Conservation (phyloP, 2,329 filamentous ascomycete genomes). For the Aspergillus sclerotialis region DNA sequence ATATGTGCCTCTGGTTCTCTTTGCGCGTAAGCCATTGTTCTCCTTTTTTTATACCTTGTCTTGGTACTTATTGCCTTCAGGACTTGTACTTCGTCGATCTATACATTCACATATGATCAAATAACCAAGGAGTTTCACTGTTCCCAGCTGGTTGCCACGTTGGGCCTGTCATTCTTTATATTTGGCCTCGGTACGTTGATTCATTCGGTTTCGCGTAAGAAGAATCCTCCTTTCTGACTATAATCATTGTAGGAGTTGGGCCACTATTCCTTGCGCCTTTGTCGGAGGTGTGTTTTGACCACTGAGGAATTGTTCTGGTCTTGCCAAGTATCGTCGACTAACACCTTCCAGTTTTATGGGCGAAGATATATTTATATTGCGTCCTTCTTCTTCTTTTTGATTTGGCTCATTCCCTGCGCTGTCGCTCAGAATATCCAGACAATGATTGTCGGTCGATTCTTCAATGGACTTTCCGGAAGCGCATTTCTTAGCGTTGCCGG, state of each 20-base stretch:
- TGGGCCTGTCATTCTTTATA: slow-evolving; percentile 78
- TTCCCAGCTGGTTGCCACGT: slow-evolving; percentile 64
- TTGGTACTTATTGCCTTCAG: slow-evolving; percentile 34
- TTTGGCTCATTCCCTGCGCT: slow-evolving; percentile 76
- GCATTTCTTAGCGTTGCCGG: slow-evolving; percentile 64
- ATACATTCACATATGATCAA: slow-evolving; percentile 74
- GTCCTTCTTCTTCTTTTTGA: slow-evolving; percentile 66
- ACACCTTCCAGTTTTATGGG: slow-evolving; percentile 60
- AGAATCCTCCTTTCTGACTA: slow-evolving; percentile 7
- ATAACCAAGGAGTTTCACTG: slow-evolving; percentile 67
- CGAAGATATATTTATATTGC: slow-evolving; percentile 71
- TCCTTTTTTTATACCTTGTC: slow-evolving; percentile 2
- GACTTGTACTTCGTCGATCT: slow-evolving; percentile 81
- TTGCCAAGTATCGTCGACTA: no score
- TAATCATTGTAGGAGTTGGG: slow-evolving; percentile 41
- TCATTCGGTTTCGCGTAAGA: neutral
- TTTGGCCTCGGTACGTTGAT: slow-evolving; percentile 56
- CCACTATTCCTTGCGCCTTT: slow-evolving; percentile 59
- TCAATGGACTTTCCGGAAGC: slow-evolving; percentile 45
- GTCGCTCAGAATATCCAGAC: slow-evolving; percentile 76
- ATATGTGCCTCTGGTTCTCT: slow-evolving; percentile 69
- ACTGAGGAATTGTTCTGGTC: neutral
- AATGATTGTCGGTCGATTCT: slow-evolving; percentile 69
- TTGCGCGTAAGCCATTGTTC: slow-evolving; percentile 64
- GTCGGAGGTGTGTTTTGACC: slow-evolving; percentile 43